These are phyloP conservation scores for Vitis hybrid DNA, from an alignment of 177 flowering plant species.

Conservation along the genomic window DNA sequence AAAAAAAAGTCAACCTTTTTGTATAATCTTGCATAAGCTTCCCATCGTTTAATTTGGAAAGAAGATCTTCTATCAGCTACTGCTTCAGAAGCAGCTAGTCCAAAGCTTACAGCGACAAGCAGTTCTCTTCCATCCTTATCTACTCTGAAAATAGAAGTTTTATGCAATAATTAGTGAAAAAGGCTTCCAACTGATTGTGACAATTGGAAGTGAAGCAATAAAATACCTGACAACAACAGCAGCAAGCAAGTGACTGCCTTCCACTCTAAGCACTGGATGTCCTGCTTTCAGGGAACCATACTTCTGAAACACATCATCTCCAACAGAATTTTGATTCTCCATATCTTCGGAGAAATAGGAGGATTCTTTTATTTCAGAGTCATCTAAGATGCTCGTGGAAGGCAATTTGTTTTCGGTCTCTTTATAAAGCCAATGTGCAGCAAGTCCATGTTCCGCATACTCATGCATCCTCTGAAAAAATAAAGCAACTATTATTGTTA, in stretches of 20 bases:
- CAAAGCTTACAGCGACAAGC: conserved; percentile 95
- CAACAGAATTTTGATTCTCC: conserved; percentile 43
- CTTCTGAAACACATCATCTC: conserved; percentile 41
- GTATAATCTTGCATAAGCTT: conserved; percentile 80
- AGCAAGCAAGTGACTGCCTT: conserved; percentile 88
- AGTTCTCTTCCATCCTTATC: conserved; percentile 81
- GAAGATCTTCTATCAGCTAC: conserved; percentile 84
- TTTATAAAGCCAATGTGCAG: conserved; percentile 98
- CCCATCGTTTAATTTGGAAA: conserved; percentile 75
- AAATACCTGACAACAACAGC: conserved; percentile 79
- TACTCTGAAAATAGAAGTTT: conserved; percentile 51
- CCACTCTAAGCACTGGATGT: conserved; percentile 90
- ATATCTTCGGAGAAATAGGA: conserved; percentile 39
- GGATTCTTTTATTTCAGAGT: conserved; percentile 36
- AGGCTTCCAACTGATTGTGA: neutral
- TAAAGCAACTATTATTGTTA: conserved; percentile 7
- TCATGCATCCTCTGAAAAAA: conserved; percentile 82
- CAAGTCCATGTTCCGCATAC: conserved; percentile 94
- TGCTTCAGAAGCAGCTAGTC: conserved; percentile 82
- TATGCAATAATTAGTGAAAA: neutral
- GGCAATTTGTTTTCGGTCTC: conserved; percentile 59
- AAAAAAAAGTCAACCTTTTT: conserved; percentile 61
- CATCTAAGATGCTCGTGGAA: conserved; percentile 23
- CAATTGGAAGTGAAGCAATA: neutral
- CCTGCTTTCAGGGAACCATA: conserved; percentile 68